Evolutionary conservation across 768 basidiomycete species (phyloP), one percentile per base, ranked within the genome.

Genomic region (Lentinula lateritia): DNA sequence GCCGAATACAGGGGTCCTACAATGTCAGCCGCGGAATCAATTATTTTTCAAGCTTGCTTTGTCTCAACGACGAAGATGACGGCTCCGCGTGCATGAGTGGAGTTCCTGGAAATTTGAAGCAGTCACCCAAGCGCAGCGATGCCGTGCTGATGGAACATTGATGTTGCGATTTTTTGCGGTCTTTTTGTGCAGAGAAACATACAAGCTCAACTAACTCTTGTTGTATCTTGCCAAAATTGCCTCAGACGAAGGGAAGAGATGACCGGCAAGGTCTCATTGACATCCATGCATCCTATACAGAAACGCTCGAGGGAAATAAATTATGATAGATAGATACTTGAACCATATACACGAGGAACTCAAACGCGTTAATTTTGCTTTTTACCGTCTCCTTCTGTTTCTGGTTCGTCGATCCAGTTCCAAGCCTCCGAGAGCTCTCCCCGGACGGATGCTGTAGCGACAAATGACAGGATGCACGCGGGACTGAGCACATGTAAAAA

Each of bases 381-480:
- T 46, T 38, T 41, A 62, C 60, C 58, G 43, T 52, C 36, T 64
- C 28, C 61, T 56, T 69, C 64, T 65, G 65, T 63, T 70, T 69
- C 68, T 20, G 77, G 74, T 15, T 76, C 80, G 72, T 93, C 92
- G 56, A 75, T 79, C 90, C 90, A 95, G 15, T 65, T 72, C 89
- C 90, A 93, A 20, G 86, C 82, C 28, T 84, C 79, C 12, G 65
- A 66, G n/a, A 93, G 64, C 72, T 96, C 94, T 58, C 92, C 89
- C 62, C 85, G 80, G 42, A 77, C 61, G 38, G 78, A 65, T 41
- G 84, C 89, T 50, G 86, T 84, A 10, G 80, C 63, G 13, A 85
- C 62, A 66, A 94, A 88, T 7, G 90, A 83, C 55, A 87, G 62
- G 7, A 94, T 87, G 71, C 92, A 91, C 1, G 86, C 87, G 35